These are phyloP conservation scores for Limonomyces culmigenus DNA, from an alignment of 1,284 basidiomycete species.

Conservation along the genomic window DNA sequence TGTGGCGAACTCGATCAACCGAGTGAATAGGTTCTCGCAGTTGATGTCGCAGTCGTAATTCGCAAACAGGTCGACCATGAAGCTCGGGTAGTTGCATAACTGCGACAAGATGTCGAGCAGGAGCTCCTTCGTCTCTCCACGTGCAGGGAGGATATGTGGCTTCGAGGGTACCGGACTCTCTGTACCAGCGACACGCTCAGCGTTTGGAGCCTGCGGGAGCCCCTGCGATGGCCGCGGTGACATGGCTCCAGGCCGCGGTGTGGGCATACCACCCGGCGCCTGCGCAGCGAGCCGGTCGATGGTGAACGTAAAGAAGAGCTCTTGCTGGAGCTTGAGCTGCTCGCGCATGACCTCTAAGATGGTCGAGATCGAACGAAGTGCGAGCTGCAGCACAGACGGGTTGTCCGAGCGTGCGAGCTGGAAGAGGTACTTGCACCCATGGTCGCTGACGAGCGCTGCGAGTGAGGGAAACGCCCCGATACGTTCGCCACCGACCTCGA, in stretches of 20 bases:
- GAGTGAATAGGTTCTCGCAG: conserved; percentile 91
- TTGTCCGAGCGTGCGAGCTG: conserved; percentile 87
- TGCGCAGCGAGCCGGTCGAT: conserved; percentile 76
- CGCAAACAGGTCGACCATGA: conserved; percentile 90
- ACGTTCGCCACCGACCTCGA: conserved; percentile 70
- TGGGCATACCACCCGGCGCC: conserved; percentile 17
- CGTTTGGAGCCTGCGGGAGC: conserved; percentile 8
- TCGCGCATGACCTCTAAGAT: conserved; percentile 80
- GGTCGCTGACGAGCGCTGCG: conserved; percentile 60
- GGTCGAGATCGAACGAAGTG: conserved; percentile 76
- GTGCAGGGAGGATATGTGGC: conserved; percentile 56
- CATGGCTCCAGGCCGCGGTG: background rate
- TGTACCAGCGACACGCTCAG: conserved; percentile 8
- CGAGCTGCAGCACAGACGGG: conserved; percentile 58
- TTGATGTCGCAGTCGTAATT: conserved; percentile 98
- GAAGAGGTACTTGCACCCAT: conserved; percentile 93
- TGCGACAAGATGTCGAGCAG: conserved; percentile 81
- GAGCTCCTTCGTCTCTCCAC: conserved; percentile 78
- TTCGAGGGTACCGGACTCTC: conserved; percentile 15
- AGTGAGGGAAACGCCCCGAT: conserved; percentile 68
- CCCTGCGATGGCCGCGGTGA: conserved; percentile 1
- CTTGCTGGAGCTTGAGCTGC: conserved; percentile 91
- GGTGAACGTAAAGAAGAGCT: conserved; percentile 87
- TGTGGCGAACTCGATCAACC: conserved; percentile 80
- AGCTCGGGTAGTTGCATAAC: conserved; percentile 66